These are phyloP conservation scores for Rubia yunnanensis DNA, from an alignment of 257 asterid genomes.

Conservation along the genomic window DNA sequence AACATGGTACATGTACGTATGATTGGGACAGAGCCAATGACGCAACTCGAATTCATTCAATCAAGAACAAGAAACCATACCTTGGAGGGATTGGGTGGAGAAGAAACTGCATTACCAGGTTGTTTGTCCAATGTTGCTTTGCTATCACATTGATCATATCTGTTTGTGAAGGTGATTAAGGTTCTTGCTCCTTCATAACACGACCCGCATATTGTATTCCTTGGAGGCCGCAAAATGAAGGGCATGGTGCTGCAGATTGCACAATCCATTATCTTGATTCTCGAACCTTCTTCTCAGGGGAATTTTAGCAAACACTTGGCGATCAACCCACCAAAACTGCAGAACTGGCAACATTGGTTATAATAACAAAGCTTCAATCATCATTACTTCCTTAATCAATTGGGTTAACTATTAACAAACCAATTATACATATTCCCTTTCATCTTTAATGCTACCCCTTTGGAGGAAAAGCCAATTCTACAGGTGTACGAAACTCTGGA, in stretches of 20 bases:
- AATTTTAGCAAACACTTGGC: background rate
- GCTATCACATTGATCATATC: constrained; percentile 30
- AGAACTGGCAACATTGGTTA: background rate
- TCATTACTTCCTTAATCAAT: background rate
- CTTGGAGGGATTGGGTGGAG: constrained; percentile 49
- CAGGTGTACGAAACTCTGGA: background rate
- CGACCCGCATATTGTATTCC: constrained; percentile 73
- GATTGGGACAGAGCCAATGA: no score
- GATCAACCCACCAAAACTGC: background rate
- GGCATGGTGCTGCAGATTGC: constrained; percentile 86
- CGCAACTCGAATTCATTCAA: no score
- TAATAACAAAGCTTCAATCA: background rate
- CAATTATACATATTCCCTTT: background rate
- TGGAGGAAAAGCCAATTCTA: background rate
- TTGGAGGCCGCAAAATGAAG: constrained; percentile 71
- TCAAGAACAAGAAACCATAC: constrained; percentile 19
- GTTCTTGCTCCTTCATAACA: constrained; percentile 86
- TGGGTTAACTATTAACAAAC: background rate
- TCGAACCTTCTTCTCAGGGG: background rate
- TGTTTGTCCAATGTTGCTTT: constrained; percentile 31
- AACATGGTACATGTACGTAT: no score
- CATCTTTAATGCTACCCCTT: background rate
- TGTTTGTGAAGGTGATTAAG: constrained; percentile 56
- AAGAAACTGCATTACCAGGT: constrained; percentile 21
- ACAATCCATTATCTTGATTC: constrained; percentile 50